Percentiles rank a stretch among this genome's conserved stretches.
phyloP scores from a whole-genome alignment of 1,284 basidiomycete species.

The Apiotrichum laibachii region DNA sequence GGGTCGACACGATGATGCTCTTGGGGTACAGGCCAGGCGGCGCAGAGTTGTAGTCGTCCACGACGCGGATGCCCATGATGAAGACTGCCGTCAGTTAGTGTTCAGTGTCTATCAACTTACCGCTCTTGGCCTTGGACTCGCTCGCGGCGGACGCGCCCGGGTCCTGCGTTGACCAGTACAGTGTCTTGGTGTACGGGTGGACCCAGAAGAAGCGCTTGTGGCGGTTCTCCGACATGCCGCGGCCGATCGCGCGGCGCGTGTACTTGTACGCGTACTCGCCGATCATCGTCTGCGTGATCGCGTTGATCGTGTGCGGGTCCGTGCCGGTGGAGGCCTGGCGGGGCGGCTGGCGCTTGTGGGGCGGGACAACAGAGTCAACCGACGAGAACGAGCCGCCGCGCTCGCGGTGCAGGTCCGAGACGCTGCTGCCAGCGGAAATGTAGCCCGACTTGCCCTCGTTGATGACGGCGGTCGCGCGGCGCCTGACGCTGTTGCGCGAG shows the following conservation, averaged over 20 bases:
- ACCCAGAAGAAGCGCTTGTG: conserved; percentile 99
- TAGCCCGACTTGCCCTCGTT: conserved; percentile 27
- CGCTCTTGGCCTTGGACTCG: conserved; percentile 91
- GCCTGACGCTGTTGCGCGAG: conserved; percentile 42
- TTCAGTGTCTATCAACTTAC: neutral
- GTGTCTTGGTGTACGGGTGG: conserved; percentile 95
- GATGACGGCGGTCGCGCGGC: conserved; percentile 28
- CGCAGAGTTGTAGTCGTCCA: conserved; percentile 87
- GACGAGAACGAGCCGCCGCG: conserved; percentile 43
- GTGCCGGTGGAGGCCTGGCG: conserved; percentile 54
- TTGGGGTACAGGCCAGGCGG: conserved; percentile 90
- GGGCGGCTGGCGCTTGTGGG: conserved; percentile 9
- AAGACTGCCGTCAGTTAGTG: conserved; percentile 59
- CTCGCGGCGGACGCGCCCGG: conserved; percentile 81
- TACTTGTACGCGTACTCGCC: conserved; percentile 99
- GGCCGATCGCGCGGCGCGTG: conserved; percentile 84
- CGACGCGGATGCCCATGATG: conserved; percentile 84
- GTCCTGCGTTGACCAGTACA: conserved; percentile 96
- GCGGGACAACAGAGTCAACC: conserved; percentile 30
- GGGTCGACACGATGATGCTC: conserved; percentile 88
- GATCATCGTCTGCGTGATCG: conserved; percentile 99
- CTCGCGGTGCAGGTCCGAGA: conserved; percentile 19
- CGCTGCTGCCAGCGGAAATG: conserved; percentile 35
- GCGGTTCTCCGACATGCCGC: conserved; percentile 82
- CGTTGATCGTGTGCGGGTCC: conserved; percentile 84